Conservation (phyloP, 2,329 filamentous ascomycete genomes). For the Sordariomycetes sp. region DNA sequence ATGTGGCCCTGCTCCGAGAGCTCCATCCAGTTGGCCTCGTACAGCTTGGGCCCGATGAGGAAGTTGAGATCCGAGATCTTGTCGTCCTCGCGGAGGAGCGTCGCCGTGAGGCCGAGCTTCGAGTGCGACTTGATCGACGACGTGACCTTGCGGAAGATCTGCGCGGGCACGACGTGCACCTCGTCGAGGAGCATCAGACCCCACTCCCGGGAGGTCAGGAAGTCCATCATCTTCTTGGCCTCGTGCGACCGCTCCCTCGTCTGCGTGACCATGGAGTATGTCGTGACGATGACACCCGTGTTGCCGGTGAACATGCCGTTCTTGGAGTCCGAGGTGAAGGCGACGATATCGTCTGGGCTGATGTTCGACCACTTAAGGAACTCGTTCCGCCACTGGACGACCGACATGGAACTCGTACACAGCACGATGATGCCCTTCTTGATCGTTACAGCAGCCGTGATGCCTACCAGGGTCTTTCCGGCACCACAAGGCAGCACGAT, state of each 20-base stretch:
- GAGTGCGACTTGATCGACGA: slow-evolving; percentile 89
- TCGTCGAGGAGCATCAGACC: slow-evolving; percentile 95
- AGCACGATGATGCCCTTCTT: slow-evolving; percentile 94
- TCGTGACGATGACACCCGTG: slow-evolving; percentile 93
- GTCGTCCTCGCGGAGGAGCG: slow-evolving; percentile 89
- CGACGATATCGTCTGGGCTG: slow-evolving; percentile 81
- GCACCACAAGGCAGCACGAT: slow-evolving; percentile 95
- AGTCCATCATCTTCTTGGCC: slow-evolving; percentile 95
- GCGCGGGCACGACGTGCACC: slow-evolving; percentile 93
- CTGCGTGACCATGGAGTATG: slow-evolving; percentile 98
- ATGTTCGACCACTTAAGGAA: slow-evolving; percentile 98
- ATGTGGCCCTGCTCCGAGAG: slow-evolving; percentile 95
- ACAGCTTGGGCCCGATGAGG: slow-evolving; percentile 91
- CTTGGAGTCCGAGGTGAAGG: slow-evolving; percentile 93
- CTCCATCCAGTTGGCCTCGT: slow-evolving; percentile 99
- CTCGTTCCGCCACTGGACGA: slow-evolving; percentile 91
- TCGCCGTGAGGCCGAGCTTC: slow-evolving; percentile 90
- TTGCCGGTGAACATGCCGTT: slow-evolving; percentile 69
- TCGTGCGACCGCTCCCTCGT: slow-evolving; percentile 81
- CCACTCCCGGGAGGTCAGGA: slow-evolving; percentile 83
- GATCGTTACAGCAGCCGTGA: slow-evolving; percentile 94
- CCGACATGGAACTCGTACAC: slow-evolving; percentile 95
- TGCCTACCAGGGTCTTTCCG: slow-evolving; percentile 95
- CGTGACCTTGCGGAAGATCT: slow-evolving; percentile 92
- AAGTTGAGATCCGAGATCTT: slow-evolving; percentile 98